Evolutionary conservation across 2,329 filamentous ascomycete species (phyloP), one percentile per base, ranked within the genome.

Genomic region (Drechmeria coniospora): DNA sequence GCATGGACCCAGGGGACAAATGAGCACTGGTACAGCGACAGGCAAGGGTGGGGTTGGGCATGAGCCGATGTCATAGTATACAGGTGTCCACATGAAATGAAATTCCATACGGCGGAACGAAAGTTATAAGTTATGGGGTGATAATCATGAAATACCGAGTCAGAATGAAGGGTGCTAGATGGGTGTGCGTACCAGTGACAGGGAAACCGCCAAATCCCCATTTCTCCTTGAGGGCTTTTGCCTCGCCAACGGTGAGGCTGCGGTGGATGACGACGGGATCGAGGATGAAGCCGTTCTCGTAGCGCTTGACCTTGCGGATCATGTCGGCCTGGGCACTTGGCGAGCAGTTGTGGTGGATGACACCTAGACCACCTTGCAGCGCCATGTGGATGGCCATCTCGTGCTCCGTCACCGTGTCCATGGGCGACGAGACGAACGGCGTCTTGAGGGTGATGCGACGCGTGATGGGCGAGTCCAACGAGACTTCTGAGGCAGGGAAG

Each of bases 341-440:
- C n/a, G 86, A 90, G 70, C 90, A 98, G 67, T 98, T 98, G 72
- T 98, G 90, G 67, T 98, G 90, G 43, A 98, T 92, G 44, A 98
- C 84, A 61, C 90, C 82, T 12, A 92, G 65, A 47, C 82, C 82
- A 45, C 82, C 82, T 50, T 90, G 78, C 18, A 90, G 68, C 28
- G 82, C 82, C 69, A 92, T 93, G 62, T 94, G 82, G 46, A 98
- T 95, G 39, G 90, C 92, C 92, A 98, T 98, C 55, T 92, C 87
- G 61, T 93, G 81, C 65, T 98, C 90, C 23, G 92, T 98, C 53
- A 98, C 90, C 8, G 90, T 98, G 63, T 98, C 90, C 90, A 98
- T 98, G 47, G 92, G 90, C 21, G 90, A 95, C 25, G 90, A 98
- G 40, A 95, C 73, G 49, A 98, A 86, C 34, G 90, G 90, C 6